Conservation (phyloP, 176 grass and related monocot genomes). For the Eragrostis nindensis region DNA sequence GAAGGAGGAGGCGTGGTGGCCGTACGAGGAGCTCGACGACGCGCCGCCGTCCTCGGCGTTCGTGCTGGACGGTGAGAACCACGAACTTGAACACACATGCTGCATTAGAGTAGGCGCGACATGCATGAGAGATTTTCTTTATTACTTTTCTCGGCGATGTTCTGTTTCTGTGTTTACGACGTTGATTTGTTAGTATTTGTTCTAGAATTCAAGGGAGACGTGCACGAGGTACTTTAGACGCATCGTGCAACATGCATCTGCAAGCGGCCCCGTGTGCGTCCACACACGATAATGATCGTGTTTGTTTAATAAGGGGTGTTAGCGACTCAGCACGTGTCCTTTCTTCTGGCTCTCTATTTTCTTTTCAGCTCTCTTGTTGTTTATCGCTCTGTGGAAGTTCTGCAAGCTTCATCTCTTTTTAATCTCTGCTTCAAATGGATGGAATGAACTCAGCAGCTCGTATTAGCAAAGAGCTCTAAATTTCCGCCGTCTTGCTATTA, state of each 20-base stretch:
- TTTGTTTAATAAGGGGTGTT: neutral
- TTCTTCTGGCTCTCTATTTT: too few species aligned
- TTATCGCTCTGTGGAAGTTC: too few species aligned
- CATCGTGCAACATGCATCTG: slow-evolving; percentile 1
- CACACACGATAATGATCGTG: neutral
- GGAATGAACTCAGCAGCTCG: too few species aligned
- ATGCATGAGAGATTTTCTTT: neutral
- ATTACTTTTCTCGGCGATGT: neutral
- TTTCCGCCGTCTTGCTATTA: too few species aligned
- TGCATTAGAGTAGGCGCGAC: too few species aligned
- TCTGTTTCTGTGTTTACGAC: neutral
- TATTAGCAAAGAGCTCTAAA: too few species aligned
- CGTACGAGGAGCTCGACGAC: slow-evolving; percentile 27
- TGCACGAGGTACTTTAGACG: neutral
- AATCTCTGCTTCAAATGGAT: too few species aligned
- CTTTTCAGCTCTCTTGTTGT: neutral
- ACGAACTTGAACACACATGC: too few species aligned
- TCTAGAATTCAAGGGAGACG: neutral
- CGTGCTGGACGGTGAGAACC: slow-evolving; percentile 31
- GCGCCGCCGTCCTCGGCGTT: slow-evolving; percentile 9
- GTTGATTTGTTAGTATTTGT: neutral
- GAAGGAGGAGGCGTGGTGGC: slow-evolving; percentile 31
- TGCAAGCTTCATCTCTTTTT: neutral
- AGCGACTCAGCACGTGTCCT: neutral
- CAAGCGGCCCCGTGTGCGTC: neutral